phyloP scores from a whole-genome alignment of 2,329 filamentous ascomycete genomes.

The Pyrenophora teres region DNA sequence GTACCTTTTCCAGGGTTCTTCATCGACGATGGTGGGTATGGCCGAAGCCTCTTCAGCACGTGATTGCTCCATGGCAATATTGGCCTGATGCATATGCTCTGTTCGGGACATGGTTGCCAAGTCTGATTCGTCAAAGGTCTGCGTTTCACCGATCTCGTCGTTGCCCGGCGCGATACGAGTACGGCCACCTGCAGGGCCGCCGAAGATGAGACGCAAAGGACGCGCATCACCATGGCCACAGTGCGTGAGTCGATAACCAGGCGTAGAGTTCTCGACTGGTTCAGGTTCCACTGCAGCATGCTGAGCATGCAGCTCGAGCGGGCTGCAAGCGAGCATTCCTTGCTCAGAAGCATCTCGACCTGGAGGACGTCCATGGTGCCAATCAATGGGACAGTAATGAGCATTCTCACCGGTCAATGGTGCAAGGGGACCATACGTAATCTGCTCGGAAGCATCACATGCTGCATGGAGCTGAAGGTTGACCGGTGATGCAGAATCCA shows the following conservation, averaged over 20 bases:
- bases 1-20: slow-evolving; percentile 34
- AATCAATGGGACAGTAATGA: neutral
- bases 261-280: slow-evolving; percentile 5
- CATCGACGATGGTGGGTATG: slow-evolving; percentile 30
- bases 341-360: slow-evolving; percentile 1
- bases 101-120: slow-evolving; percentile 18
- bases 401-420: slow-evolving; percentile 6
- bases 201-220: slow-evolving; percentile 29
- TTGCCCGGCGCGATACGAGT: slow-evolving; percentile 9
- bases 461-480: slow-evolving; percentile 6
- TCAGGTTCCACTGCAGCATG: neutral
- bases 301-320: slow-evolving; percentile 2
- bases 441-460: slow-evolving; percentile 1
- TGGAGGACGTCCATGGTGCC: neutral
- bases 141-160: slow-evolving; percentile 18
- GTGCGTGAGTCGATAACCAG: slow-evolving; percentile 24
- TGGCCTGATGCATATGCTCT: slow-evolving; percentile 12
- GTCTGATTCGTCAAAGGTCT: slow-evolving; percentile 14
- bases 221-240: slow-evolving; percentile 17
- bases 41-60: slow-evolving; percentile 6
- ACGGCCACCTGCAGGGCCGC: slow-evolving; percentile 7
- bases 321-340: slow-evolving; percentile 1
- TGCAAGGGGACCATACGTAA: neutral
- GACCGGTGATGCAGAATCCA: slow-evolving; percentile 2
- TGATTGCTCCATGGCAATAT: slow-evolving; percentile 7